Conservation (phyloP, 2,329 filamentous ascomycete genomes). For the Rachicladosporium sp. region DNA sequence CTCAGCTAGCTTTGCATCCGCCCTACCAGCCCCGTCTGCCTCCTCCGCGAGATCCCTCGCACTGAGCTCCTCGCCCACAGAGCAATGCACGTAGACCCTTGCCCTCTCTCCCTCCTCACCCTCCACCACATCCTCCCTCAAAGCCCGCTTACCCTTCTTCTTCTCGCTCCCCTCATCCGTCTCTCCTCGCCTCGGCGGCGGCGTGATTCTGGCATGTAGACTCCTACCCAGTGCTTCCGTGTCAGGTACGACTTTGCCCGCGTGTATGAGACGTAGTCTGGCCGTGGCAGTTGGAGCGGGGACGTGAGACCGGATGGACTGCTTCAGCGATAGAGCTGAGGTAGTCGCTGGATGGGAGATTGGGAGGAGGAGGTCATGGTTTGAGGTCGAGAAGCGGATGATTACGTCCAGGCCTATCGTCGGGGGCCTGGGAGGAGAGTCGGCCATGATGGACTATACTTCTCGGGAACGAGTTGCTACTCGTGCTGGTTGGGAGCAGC, state of each 20-base stretch:
- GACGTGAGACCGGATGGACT: slow-evolving; percentile 63
- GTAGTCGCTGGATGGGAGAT: slow-evolving; percentile 56
- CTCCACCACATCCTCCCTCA: slow-evolving; percentile 29
- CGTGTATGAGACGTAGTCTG: slow-evolving; percentile 78
- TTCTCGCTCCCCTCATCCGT: slow-evolving; percentile 20
- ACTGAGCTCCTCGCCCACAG: slow-evolving; percentile 63
- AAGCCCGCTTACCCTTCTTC: slow-evolving; percentile 56
- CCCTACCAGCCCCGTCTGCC: slow-evolving; percentile 31
- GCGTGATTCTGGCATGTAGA: slow-evolving; percentile 50
- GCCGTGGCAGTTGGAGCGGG: slow-evolving; percentile 48
- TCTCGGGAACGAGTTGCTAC: too few relatives aligned
- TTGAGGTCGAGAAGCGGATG: slow-evolving; percentile 77
- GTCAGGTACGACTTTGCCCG: slow-evolving; percentile 76
- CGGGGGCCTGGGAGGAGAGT: neutral
- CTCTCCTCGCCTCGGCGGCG: slow-evolving; percentile 28
- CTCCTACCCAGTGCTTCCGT: slow-evolving; percentile 53
- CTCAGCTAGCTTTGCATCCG: slow-evolving; percentile 23
- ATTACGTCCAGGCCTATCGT: slow-evolving; percentile 51
- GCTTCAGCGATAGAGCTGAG: slow-evolving; percentile 68
- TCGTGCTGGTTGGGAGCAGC: too few relatives aligned
- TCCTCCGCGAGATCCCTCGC: slow-evolving; percentile 58
- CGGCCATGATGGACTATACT: neutral
- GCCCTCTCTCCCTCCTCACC: slow-evolving; percentile 25
- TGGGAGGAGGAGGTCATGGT: slow-evolving; percentile 71
- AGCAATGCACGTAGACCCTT: slow-evolving; percentile 84